Conservation (phyloP, 2,329 filamentous ascomycete species). For the Xylariaceae sp. region DNA sequence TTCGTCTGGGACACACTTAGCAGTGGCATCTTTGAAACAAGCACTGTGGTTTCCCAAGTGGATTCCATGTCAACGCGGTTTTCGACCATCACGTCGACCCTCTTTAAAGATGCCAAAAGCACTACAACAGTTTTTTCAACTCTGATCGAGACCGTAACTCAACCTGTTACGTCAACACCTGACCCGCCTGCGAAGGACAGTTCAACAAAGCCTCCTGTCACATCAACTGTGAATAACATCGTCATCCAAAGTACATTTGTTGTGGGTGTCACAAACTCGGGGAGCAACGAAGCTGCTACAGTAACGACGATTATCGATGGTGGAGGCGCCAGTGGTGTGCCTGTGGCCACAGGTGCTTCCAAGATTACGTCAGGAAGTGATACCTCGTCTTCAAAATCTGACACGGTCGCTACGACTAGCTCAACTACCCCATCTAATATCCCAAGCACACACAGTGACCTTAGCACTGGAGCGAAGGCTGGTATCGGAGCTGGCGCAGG, state of each 20-base stretch:
- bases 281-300: neutral
- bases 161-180: neutral
- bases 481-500: conserved; percentile 10
- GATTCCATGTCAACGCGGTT: conserved; percentile 1
- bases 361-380: neutral
- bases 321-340: neutral
- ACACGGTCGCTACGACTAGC: neutral
- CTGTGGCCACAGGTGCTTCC: neutral
- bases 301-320: neutral
- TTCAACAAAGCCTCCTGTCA: neutral
- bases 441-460: neutral
- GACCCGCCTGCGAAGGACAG: neutral
- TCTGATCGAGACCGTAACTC: neutral
- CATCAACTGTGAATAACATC: neutral
- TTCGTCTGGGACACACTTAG: conserved; percentile 1
- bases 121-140: conserved; percentile 11
- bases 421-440: neutral
- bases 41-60: conserved; percentile 2
- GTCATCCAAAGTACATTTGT: neutral
- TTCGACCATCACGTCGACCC: conserved; percentile 6
- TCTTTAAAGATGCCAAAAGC: conserved; percentile 10
- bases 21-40: conserved; percentile 1
- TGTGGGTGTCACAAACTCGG: neutral
- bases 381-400: neutral
- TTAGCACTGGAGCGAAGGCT: conserved; percentile 10